These are phyloP conservation scores for Cercophora sp. DNA, from an alignment of 495 filamentous ascomycete genomes.

Conservation along the genomic window DNA sequence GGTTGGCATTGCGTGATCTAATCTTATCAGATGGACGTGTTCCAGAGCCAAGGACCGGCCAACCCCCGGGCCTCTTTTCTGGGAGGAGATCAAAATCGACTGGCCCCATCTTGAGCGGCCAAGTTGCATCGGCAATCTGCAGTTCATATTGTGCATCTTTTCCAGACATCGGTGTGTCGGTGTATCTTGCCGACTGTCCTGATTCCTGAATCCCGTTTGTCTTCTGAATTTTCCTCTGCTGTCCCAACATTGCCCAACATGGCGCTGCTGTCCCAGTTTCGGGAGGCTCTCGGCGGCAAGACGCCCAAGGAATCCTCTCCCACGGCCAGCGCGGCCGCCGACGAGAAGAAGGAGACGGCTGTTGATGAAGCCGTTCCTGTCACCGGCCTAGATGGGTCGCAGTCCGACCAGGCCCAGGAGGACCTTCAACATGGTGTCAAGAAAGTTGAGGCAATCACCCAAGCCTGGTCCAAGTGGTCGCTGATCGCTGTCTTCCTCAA, in stretches of 20 bases:
- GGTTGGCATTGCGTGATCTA: conserved; percentile 4
- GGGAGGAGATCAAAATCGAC: too few species aligned
- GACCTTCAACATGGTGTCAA: conserved; percentile 36
- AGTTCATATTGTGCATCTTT: too few species aligned
- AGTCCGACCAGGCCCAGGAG: conserved; percentile 13
- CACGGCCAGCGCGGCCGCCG: neutral
- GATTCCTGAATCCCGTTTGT: too few species aligned
- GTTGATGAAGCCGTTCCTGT: neutral
- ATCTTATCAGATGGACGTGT: conserved; percentile 14
- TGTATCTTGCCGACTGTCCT: too few species aligned
- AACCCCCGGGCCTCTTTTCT: too few species aligned
- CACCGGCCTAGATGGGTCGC: conserved; percentile 15
- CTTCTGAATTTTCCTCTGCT: too few species aligned
- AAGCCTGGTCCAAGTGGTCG: conserved; percentile 36
- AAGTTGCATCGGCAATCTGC: too few species aligned
- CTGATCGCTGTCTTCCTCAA: conserved; percentile 34
- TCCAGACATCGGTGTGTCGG: too few species aligned
- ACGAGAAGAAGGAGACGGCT: conserved; percentile 2
- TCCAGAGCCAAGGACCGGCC: neutral
- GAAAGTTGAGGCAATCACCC: conserved; percentile 39
- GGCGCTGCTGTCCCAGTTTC: too few species aligned
- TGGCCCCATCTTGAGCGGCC: too few species aligned
- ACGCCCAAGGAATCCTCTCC: neutral
- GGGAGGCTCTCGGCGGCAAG: neutral
- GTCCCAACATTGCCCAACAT: too few species aligned